Evolutionary conservation across 2,329 filamentous ascomycete species (phyloP).

Genomic region (Mycosphaerelloides madeirae): DNA sequence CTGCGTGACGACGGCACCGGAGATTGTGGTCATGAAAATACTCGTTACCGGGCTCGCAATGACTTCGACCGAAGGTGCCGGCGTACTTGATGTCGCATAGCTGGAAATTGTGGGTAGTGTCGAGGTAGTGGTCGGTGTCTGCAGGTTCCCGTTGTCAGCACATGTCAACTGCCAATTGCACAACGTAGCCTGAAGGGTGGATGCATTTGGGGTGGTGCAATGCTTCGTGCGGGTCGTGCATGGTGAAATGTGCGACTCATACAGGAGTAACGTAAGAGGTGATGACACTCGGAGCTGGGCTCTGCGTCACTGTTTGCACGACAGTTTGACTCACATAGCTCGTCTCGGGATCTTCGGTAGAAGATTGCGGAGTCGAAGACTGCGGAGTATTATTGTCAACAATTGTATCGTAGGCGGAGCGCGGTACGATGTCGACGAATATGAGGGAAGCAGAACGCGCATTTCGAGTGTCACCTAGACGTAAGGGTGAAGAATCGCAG

Average conservation of each 20-base stretch:
- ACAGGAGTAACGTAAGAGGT: conserved; percentile 28
- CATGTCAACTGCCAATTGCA: conserved; percentile 8
- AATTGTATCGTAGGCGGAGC: no score
- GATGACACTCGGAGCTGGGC: conserved; percentile 21
- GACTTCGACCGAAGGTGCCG: conserved; percentile 12
- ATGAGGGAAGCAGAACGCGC: no score
- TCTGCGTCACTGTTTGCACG: conserved; percentile 17
- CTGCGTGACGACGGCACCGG: conserved; percentile 40
- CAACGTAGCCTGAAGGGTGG: neutral
- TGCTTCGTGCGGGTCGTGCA: conserved; percentile 10
- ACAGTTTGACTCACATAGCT: conserved; percentile 27
- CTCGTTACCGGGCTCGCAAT: conserved; percentile 32
- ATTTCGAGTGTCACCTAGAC: no score
- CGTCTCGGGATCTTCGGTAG: conserved; percentile 23
- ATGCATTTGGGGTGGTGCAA: conserved; percentile 2
- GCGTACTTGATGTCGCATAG: conserved; percentile 17
- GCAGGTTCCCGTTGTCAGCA: conserved; percentile 9
- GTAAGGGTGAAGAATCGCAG: no score
- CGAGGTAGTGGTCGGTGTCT: conserved; percentile 13
- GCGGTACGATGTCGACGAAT: no score
- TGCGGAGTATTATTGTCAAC: conserved; percentile 4
- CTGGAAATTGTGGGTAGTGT: conserved; percentile 17
- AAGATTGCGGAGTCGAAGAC: conserved; percentile 16
- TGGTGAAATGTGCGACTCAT: conserved; percentile 25
- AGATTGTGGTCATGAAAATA: conserved; percentile 40